These are phyloP conservation scores for Fomitopsis pinicola DNA, from an alignment of 1,284 basidiomycete species.

Conservation along the genomic window DNA sequence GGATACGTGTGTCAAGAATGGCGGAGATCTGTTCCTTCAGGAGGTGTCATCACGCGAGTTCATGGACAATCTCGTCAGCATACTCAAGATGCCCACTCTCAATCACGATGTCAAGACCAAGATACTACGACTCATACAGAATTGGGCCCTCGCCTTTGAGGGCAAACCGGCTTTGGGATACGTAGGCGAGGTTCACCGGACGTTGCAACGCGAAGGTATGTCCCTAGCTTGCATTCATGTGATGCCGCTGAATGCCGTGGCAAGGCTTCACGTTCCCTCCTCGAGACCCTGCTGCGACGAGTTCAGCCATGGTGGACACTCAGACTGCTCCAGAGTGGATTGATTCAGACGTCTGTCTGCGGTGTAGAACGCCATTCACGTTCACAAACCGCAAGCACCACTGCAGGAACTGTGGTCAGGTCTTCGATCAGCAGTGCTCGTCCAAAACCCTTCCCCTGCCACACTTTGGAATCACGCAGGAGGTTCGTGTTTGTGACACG, in stretches of 20 bases:
- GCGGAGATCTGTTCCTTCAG: conserved; percentile 86
- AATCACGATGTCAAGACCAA: conserved; percentile 85
- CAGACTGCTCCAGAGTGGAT: conserved; percentile 94
- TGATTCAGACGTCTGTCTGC: conserved; percentile 91
- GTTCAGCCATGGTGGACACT: conserved; percentile 83
- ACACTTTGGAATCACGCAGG: conserved; percentile 91
- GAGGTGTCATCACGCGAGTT: conserved; percentile 89
- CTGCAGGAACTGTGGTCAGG: conserved; percentile 96
- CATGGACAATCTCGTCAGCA: conserved; percentile 87
- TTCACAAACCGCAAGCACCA: conserved; percentile 99
- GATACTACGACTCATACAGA: conserved; percentile 80
- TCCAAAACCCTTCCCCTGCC: conserved; percentile 84
- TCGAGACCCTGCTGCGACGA: conserved; percentile 63
- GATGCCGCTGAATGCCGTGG: background rate
- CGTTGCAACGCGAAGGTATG: conserved; percentile 69
- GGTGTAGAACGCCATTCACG: conserved; percentile 88
- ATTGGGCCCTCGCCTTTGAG: conserved; percentile 91
- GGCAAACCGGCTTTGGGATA: conserved; percentile 74
- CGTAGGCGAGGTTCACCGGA: conserved; percentile 77
- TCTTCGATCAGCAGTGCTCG: conserved; percentile 95
- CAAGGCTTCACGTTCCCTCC: conserved; percentile 82
- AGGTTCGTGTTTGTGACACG: conserved; percentile 92
- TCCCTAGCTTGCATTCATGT: conserved; percentile 12
- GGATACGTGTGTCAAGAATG: conserved; percentile 97
- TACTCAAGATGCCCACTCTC: conserved; percentile 67